A percentile compares a stretch with the other conserved stretches of the same genome.
Conservation (phyloP, 2,329 filamentous ascomycete genomes). For the Claviceps pazoutovae region DNA sequence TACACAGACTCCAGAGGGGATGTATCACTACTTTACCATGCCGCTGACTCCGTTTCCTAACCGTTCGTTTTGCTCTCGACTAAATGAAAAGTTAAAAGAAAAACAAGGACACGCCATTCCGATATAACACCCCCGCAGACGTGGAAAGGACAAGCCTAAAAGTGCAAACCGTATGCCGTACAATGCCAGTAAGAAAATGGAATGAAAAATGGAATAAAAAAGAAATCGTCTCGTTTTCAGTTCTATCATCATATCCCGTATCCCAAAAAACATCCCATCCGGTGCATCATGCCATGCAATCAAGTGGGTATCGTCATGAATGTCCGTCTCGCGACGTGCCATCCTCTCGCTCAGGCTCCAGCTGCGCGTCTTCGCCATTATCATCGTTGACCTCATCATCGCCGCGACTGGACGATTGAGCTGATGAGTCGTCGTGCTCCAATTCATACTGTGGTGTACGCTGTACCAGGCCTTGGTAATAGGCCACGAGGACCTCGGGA, state of each 20-base stretch:
- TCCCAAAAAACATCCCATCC: neutral
- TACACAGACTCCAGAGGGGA: neutral
- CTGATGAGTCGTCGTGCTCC: constrained; percentile 22
- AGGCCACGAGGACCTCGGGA: constrained; percentile 83
- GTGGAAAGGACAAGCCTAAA: neutral
- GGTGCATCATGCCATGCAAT: neutral
- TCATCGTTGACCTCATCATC: constrained; percentile 9
- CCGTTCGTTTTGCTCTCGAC: neutral
- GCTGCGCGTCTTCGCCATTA: constrained; percentile 20
- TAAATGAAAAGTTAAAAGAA: neutral
- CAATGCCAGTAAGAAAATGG: neutral
- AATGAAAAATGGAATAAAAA: neutral
- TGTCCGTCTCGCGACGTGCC: neutral
- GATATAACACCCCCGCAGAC: neutral
- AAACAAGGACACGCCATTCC: neutral
- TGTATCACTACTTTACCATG: neutral
- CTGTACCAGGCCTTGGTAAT: constrained; percentile 77
- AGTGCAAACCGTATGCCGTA: neutral
- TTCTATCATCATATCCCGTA: neutral
- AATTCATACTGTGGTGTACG: constrained; percentile 42
- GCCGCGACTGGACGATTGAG: constrained; percentile 1
- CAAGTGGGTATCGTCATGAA: constrained; percentile 7
- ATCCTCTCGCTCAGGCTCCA: constrained; percentile 10
- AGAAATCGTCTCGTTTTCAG: neutral
- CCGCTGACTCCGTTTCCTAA: neutral